Evolutionary conservation across 2,329 filamentous ascomycete species (phyloP).

Genomic region (Helicocarpus griseus): DNA sequence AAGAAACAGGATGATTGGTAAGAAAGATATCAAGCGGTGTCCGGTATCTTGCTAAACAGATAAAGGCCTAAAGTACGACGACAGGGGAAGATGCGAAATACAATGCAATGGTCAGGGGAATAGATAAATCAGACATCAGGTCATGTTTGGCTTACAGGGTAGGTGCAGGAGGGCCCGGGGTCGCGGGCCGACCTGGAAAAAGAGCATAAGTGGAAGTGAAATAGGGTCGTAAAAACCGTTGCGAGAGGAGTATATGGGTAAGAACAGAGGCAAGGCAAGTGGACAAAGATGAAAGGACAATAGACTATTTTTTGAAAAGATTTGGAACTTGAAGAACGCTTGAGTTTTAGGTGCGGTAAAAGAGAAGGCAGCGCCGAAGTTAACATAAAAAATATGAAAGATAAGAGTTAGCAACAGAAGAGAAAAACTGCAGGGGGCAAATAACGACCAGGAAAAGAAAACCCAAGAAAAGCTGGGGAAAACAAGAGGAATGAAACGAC

Average conservation of each 20-base stretch:
- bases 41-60: not conserved
- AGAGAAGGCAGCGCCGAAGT: no score
- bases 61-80: no score
- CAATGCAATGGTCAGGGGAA: not conserved
- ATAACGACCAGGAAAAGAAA: slow-evolving; percentile 14
- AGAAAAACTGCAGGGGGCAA: not conserved
- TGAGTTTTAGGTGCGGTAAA: no score
- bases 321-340: no score
- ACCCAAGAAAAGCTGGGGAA: not conserved
- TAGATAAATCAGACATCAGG: not conserved
- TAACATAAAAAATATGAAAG: not conserved
- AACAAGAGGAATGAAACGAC: not conserved
- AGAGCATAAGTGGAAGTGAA: no score
- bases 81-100: no score
- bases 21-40: not conserved
- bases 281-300: no score
- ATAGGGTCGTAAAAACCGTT: no score
- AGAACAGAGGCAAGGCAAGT: not conserved
- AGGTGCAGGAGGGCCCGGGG: no score
- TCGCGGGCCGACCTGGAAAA: no score
- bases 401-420: not conserved
- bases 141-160: not conserved
- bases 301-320: no score
- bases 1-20: no score
- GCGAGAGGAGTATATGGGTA: not conserved